Conservation (phyloP, 768 basidiomycete genomes). For the button mushroom (Agaricus bisporus) region DNA sequence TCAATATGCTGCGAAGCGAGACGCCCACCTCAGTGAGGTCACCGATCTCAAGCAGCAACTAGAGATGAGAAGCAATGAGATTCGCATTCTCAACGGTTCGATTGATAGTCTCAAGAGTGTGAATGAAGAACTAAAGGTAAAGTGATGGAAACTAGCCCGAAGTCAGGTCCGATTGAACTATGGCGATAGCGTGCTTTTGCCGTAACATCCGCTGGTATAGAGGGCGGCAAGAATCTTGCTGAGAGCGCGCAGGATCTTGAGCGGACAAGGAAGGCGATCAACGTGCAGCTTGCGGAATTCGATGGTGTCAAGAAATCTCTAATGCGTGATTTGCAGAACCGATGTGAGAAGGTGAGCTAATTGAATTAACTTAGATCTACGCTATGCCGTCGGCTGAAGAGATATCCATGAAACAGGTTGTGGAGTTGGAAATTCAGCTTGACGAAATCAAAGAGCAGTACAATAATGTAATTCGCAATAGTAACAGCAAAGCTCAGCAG, state of each 20-base stretch:
- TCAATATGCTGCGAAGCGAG: constrained; percentile 89
- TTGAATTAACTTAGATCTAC: background rate
- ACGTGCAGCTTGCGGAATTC: constrained; percentile 97
- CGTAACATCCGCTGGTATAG: constrained; percentile 94
- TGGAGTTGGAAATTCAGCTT: constrained; percentile 96
- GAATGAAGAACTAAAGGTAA: constrained; percentile 96
- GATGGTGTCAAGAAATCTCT: constrained; percentile 98
- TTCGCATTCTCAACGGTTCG: constrained; percentile 75
- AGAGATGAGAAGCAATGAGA: constrained; percentile 78
- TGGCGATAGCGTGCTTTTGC: constrained; percentile 82
- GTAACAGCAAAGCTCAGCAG: constrained; percentile 97
- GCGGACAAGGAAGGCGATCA: constrained; percentile 92
- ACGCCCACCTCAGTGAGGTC: constrained; percentile 81
- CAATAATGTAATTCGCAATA: constrained; percentile 96
- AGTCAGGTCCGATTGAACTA: constrained; percentile 6
- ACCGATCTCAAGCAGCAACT: constrained; percentile 85
- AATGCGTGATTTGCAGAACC: constrained; percentile 98
- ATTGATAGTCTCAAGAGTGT: constrained; percentile 93
- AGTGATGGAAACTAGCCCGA: constrained; percentile 10
- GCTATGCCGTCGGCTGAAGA: background rate
- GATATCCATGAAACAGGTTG: constrained; percentile 56
- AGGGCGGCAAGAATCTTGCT: constrained; percentile 94
- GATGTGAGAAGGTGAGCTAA: constrained; percentile 87
- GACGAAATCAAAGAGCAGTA: constrained; percentile 99
- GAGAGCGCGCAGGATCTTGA: constrained; percentile 97